Percentiles rank a stretch among this genome's conserved stretches.
Conservation (phyloP, 2,329 filamentous ascomycete genomes). For the Aspergillus vadensis region DNA sequence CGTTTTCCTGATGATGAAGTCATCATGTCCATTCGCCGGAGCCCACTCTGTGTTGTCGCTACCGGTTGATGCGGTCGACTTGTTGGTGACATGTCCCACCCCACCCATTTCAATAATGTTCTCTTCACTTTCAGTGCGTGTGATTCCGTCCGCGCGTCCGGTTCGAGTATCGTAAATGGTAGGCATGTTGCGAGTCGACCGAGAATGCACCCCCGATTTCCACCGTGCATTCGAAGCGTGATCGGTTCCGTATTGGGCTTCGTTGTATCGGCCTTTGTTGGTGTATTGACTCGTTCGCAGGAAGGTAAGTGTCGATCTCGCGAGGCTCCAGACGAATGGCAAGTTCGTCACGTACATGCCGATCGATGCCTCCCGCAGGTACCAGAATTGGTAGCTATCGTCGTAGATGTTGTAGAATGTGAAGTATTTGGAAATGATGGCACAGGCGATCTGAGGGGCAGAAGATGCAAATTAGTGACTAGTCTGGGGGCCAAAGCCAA, state of each 20-base stretch:
- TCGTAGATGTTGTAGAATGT: constrained; percentile 5
- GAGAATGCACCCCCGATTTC: not conserved
- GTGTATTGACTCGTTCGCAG: constrained; percentile 4
- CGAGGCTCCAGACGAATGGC: constrained; percentile 7
- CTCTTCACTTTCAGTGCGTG: constrained; percentile 6
- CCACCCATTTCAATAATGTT: constrained; percentile 8
- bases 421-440: constrained; percentile 6
- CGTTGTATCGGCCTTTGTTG: not conserved
- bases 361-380: constrained; percentile 6
- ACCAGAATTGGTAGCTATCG: constrained; percentile 9
- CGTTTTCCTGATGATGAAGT: not conserved
- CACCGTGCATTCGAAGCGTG: not conserved
- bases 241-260: not conserved
- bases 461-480: not conserved
- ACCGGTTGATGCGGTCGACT: not conserved
- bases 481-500: not conserved
- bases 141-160: not conserved
- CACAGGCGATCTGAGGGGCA: not conserved
- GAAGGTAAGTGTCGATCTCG: not conserved
- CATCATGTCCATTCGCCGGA: not conserved
- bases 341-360: constrained; percentile 9
- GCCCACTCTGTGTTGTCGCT: not conserved
- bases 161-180: not conserved
- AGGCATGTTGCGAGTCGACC: not conserved
- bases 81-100: not conserved